Percentiles rank a stretch among this genome's conserved stretches.
These are phyloP conservation scores for Sarocladium kiliense DNA, from an alignment of 2,329 filamentous ascomycete genomes.

Conservation along the genomic window DNA sequence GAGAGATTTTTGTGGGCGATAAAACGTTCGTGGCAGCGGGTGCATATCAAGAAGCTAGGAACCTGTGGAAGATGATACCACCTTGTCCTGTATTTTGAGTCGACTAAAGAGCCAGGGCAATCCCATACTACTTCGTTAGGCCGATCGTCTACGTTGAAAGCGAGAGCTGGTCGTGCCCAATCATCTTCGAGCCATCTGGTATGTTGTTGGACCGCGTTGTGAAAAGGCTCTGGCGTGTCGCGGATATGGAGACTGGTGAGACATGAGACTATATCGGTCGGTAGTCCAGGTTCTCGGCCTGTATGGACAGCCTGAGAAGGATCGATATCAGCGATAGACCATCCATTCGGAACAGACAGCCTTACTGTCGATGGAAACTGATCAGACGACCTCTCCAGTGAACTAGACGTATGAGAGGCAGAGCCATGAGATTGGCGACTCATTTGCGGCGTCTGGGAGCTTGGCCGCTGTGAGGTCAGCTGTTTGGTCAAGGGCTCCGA, in stretches of 20 bases:
- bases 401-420: no score
- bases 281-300: no score
- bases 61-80: conserved; percentile 25
- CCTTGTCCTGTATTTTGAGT: conserved; percentile 16
- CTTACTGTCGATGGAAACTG: no score
- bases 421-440: no score
- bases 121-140: conserved; percentile 18
- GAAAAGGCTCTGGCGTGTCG: background rate
- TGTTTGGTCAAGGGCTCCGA: no score
- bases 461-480: no score
- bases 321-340: no score
- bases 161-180: conserved; percentile 1
- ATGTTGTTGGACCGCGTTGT: no score
- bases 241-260: background rate
- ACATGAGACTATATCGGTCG: background rate
- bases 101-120: conserved; percentile 25
- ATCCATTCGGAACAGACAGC: no score
- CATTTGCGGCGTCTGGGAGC: no score
- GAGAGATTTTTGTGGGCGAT: conserved; percentile 26
- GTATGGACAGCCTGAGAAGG: no score
- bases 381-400: no score
- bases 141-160: conserved; percentile 17
- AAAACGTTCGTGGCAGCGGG: conserved; percentile 33
- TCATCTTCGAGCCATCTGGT: background rate
- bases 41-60: conserved; percentile 32